Evolutionary conservation across 495 filamentous ascomycete species (phyloP).

Genomic region (Xylaria scruposa): DNA sequence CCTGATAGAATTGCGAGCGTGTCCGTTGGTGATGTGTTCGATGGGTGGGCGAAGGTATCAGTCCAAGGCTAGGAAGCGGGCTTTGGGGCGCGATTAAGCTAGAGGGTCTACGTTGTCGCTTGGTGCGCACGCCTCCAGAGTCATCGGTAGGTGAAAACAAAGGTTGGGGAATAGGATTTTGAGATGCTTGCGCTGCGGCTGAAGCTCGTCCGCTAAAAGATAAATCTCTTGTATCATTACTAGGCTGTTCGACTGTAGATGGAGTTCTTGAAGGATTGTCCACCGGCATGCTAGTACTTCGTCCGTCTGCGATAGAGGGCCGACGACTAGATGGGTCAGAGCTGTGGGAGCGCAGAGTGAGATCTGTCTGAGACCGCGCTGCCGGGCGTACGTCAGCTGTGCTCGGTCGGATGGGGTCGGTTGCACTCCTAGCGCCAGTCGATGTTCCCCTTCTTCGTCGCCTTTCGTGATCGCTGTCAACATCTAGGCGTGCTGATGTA

Average conservation of each 20-base stretch:
- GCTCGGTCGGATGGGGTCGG: conserved; percentile 46
- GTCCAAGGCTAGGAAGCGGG: conserved; percentile 40
- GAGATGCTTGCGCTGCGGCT: conserved; percentile 27
- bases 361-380: conserved; percentile 65
- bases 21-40: conserved; percentile 37
- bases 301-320: conserved; percentile 48
- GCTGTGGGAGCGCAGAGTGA: conserved; percentile 54
- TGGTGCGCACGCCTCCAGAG: conserved; percentile 29
- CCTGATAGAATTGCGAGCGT: conserved; percentile 60
- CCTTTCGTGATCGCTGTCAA: conserved; percentile 50
- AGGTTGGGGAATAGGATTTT: conserved; percentile 24
- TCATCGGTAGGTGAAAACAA: conserved; percentile 35
- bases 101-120: conserved; percentile 34
- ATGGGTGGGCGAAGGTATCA: conserved; percentile 37
- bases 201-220: conserved; percentile 41
- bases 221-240: conserved; percentile 32
- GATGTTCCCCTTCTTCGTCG: conserved; percentile 50
- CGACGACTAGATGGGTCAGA: conserved; percentile 38
- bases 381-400: conserved; percentile 51
- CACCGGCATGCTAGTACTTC: conserved; percentile 46
- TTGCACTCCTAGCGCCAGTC: conserved; percentile 51
- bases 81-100: conserved; percentile 34
- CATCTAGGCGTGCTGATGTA: conserved; percentile 51
- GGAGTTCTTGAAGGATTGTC: conserved; percentile 23
- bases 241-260: conserved; percentile 17